These are phyloP conservation scores for Friedmanniomyces simplex DNA, from an alignment of 495 filamentous ascomycete genomes.

Conservation along the genomic window DNA sequence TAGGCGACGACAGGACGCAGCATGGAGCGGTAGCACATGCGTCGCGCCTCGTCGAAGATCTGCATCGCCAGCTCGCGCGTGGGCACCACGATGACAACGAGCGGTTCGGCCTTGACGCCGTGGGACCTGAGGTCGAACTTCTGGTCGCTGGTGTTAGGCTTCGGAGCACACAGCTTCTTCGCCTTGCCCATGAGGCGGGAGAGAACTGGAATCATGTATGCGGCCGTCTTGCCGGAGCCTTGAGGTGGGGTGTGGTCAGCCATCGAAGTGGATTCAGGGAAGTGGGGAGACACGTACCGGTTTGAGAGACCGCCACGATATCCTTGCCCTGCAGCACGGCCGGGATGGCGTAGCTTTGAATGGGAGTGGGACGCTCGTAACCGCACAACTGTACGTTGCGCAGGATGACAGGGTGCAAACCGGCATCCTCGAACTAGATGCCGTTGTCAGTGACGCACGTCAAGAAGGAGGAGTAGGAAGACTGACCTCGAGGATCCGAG, in stretches of 20 bases:
- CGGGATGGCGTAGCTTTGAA: slow-evolving; percentile 76
- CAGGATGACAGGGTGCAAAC: slow-evolving; percentile 73
- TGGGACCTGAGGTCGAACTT: slow-evolving; percentile 33
- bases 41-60: slow-evolving; percentile 86
- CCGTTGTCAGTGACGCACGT: neutral
- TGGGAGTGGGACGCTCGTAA: slow-evolving; percentile 63
- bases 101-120: slow-evolving; percentile 61
- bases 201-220: slow-evolving; percentile 80
- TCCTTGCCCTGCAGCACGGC: slow-evolving; percentile 63
- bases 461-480: neutral
- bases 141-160: slow-evolving; percentile 45
- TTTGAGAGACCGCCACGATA: slow-evolving; percentile 80
- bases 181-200: slow-evolving; percentile 92
- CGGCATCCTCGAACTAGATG: slow-evolving; percentile 57
- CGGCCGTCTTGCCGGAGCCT: slow-evolving; percentile 95
- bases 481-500: slow-evolving; percentile 42
- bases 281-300: slow-evolving; percentile 49
- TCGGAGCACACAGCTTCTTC: slow-evolving; percentile 65
- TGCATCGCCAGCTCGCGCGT: slow-evolving; percentile 84
- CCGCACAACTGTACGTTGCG: slow-evolving; percentile 63
- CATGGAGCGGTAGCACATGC: slow-evolving; percentile 88
- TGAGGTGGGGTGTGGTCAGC: neutral
- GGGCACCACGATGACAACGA: slow-evolving; percentile 77
- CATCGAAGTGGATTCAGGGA: neutral
- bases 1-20: slow-evolving; percentile 86